Conservation (phyloP, 345 rosid species). For the Pugionium dolabratum region DNA sequence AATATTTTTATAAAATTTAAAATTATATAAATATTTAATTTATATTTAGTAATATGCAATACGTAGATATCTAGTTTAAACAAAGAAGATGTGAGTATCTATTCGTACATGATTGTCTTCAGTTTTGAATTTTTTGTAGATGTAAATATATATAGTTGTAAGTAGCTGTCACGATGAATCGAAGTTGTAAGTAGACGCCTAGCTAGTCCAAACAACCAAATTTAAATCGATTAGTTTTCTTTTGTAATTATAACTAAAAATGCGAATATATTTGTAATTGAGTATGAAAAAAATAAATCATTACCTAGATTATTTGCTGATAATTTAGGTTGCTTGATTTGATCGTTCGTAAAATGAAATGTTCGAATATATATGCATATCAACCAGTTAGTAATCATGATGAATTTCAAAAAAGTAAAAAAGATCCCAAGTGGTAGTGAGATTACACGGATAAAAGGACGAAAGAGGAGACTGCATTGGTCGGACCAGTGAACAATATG, state of each 20-base stretch:
- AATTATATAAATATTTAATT: no score
- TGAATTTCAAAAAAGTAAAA: constrained; percentile 3
- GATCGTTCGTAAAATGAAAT: constrained; percentile 31
- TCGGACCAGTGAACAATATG: constrained; percentile 39
- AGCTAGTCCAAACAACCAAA: neutral
- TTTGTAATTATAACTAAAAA: neutral
- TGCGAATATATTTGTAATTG: neutral
- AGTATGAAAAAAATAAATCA: neutral
- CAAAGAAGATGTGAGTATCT: neutral
- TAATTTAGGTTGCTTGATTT: constrained; percentile 26
- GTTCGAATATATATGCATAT: neutral
- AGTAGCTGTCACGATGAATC: neutral
- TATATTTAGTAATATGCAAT: no score
- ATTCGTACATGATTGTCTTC: constrained; percentile 2
- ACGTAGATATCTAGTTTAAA: no score
- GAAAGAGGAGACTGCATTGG: constrained; percentile 29
- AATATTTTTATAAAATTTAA: no score
- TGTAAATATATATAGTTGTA: neutral
- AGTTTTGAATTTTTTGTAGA: neutral
- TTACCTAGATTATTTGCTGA: neutral
- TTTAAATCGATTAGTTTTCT: neutral
- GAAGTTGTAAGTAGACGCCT: neutral
- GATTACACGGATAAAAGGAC: constrained; percentile 38
- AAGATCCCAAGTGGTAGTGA: constrained; percentile 1
- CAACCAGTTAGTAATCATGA: constrained; percentile 22